Evolutionary conservation across 345 rosid genomes (phyloP), one percentile per base, ranked within the genome.

Genomic region (Corymbia maculata): DNA sequence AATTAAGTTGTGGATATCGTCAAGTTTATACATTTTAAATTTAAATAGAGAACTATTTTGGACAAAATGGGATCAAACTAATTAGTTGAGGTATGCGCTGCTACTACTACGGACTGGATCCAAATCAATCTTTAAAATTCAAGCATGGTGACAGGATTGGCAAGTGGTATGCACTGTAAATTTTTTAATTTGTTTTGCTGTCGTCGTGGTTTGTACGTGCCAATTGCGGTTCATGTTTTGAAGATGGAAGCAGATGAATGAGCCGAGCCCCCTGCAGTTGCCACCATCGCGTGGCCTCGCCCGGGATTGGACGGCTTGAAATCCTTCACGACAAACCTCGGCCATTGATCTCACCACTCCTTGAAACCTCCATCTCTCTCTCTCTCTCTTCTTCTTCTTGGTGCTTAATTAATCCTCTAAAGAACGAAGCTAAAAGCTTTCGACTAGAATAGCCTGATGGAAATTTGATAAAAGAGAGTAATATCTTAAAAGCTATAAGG

Each of bases 201-300:
- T 52, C 2, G 7, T 52, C 57, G 22, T 52, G 57, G 9, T 52
- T 52, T 8, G 4, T 52, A 52, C 21, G 22, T 17, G 57, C 57
- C 24, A 17, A 16, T 52, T 22, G 8, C 17, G 57, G 57, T 19
- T 16, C 57, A 8, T 6, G 57, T 52, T 52, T 52, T 52, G 89
- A 95, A 95, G 86, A 95, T 90, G 8, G 97, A 94, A 90, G 94
- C 95, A 70, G 94, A 86, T 52, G 95, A 89, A 82, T 93, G 92
- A 86, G 94, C 95, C 87, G 95, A 82, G 12, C 94, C 95, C 80
- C 91, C 89, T 51, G 92, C 90, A 53, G 95, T 95, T 6, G 93
- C 96, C 93, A 94, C 90, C 93, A 94, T 96, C 89, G 94, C 94
- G 80, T 92, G 94, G 4, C 98, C 97, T 91, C 97, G 93, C 92